A percentile compares a stretch with the other conserved stretches of the same genome.
Evolutionary conservation across 2,329 filamentous ascomycete species (phyloP).

Genomic region (Colletotrichum agaves): DNA sequence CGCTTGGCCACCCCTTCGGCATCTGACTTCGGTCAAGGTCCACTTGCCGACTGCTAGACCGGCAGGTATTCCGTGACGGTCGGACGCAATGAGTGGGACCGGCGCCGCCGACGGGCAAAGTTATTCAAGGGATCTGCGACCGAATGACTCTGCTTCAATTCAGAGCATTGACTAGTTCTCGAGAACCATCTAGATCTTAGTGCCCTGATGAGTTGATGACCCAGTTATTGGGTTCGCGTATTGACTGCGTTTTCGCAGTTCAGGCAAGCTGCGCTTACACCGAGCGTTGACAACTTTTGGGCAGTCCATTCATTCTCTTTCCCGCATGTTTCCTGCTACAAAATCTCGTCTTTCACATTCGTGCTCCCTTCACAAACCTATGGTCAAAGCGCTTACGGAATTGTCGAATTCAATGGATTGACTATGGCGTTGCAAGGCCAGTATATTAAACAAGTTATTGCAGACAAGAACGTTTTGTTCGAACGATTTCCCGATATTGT

Average conservation of each 20-base stretch:
- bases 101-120: conserved; percentile 6
- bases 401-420: too few relatives aligned
- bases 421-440: too few relatives aligned
- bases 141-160: conserved; percentile 18
- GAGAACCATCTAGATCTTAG: background rate
- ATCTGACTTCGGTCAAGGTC: background rate
- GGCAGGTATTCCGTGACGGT: background rate
- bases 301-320: background rate
- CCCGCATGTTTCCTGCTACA: background rate
- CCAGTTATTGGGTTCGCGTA: background rate
- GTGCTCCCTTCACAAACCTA: background rate
- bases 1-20: background rate
- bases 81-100: background rate
- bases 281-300: background rate
- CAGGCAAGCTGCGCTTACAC: too few relatives aligned
- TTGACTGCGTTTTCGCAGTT: background rate
- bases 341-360: background rate
- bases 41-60: background rate
- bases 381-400: background rate
- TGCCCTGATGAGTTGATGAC: too few relatives aligned
- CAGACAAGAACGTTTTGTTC: too few relatives aligned
- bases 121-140: background rate
- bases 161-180: background rate
- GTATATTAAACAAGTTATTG: too few relatives aligned
- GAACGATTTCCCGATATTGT: background rate